These are phyloP conservation scores for Mrakiaceae sp. DNA, from an alignment of 1,284 basidiomycete genomes.

Conservation along the genomic window DNA sequence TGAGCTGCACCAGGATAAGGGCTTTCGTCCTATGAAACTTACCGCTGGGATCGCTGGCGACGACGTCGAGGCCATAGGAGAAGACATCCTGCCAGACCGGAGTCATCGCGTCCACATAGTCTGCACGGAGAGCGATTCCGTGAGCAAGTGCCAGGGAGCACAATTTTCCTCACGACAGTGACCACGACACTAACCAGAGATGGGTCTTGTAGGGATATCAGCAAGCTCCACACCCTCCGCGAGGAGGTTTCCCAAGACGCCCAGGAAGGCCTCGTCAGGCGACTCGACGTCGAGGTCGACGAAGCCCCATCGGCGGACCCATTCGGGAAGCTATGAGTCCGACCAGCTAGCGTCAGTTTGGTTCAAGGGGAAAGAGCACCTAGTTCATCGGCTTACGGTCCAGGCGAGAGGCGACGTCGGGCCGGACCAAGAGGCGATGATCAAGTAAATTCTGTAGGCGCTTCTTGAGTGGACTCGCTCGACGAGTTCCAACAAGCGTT, in stretches of 20 bases:
- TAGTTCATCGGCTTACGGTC: neutral
- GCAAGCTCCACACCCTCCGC: neutral
- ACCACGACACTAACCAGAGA: neutral
- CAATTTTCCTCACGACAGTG: neutral
- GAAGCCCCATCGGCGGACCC: no score
- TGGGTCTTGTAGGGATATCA: neutral
- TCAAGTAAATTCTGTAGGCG: neutral
- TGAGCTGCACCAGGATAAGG: neutral
- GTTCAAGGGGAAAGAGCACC: no score
- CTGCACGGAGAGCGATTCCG: neutral
- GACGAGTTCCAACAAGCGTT: neutral
- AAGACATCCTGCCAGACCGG: neutral
- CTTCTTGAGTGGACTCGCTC: neutral
- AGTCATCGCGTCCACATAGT: neutral
- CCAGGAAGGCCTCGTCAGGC: neutral
- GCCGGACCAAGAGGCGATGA: constrained; percentile 1
- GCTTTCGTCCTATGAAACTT: neutral
- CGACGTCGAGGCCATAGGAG: neutral
- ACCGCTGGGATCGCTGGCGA: neutral
- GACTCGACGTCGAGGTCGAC: neutral
- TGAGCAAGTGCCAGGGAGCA: neutral
- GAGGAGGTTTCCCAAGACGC: no score
- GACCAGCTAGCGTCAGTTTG: no score
- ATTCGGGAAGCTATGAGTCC: no score
- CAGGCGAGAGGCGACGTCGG: neutral